These are phyloP conservation scores for Salix udensis DNA, from an alignment of 345 rosid genomes.

Conservation along the genomic window DNA sequence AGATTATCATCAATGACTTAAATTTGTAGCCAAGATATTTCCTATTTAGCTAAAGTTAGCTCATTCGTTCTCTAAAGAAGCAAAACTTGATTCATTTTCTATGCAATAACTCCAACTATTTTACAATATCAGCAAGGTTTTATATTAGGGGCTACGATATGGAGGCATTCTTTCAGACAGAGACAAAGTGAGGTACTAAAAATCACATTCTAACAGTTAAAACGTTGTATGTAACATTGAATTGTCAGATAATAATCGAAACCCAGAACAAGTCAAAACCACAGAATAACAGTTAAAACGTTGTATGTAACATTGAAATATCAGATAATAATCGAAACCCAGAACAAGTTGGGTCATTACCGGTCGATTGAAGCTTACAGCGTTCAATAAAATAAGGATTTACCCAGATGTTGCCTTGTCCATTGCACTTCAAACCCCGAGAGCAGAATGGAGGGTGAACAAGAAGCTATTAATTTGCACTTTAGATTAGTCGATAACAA, in stretches of 20 bases:
- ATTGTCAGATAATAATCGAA: not conserved
- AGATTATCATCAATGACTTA: not conserved
- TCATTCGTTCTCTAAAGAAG: not conserved
- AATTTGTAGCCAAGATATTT: not conserved
- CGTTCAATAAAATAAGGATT: not conserved
- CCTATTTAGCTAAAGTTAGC: not conserved
- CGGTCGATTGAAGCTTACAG: not conserved
- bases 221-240: not conserved
- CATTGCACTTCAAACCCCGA: not conserved
- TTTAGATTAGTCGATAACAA: not conserved
- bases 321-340: not conserved
- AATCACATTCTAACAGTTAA: not conserved
- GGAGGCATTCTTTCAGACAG: not conserved
- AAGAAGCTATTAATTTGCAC: not conserved
- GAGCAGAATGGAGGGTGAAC: not conserved
- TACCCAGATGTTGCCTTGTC: not conserved
- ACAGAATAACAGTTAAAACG: not conserved
- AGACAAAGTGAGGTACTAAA: not conserved
- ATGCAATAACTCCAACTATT: too few species aligned
- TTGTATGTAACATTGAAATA: not conserved
- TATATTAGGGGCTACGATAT: not conserved
- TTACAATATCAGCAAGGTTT: too few species aligned
- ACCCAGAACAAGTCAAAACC: not conserved
- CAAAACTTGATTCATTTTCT: too few species aligned
- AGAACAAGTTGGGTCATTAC: too few species aligned